Conservation (phyloP, 345 rosid genomes). For the Rhizophora apiculata region DNA sequence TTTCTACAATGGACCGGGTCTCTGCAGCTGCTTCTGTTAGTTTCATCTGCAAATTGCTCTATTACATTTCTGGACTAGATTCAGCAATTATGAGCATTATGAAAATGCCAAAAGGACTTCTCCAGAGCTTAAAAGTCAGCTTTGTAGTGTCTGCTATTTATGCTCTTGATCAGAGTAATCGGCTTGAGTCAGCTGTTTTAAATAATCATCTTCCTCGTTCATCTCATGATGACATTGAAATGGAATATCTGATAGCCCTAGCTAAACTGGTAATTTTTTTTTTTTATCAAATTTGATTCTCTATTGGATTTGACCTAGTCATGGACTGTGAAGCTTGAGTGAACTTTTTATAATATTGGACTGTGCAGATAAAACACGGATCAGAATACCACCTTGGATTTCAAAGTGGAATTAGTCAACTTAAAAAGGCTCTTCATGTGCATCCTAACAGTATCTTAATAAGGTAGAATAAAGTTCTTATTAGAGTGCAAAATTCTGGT, state of each 20-base stretch:
- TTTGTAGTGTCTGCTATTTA: constrained; percentile 65
- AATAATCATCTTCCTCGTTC: constrained; percentile 44
- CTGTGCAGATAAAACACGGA: constrained; percentile 67
- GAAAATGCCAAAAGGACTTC: constrained; percentile 69
- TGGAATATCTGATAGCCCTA: constrained; percentile 77
- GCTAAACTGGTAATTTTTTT: constrained; percentile 57
- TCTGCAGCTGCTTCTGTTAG: constrained; percentile 61
- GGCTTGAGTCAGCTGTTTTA: constrained; percentile 60
- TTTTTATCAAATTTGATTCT: constrained; percentile 7
- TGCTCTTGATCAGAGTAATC: constrained; percentile 67
- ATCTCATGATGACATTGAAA: constrained; percentile 55
- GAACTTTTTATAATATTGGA: constrained; percentile 13
- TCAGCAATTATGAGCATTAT: constrained; percentile 61
- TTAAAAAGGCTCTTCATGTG: constrained; percentile 73
- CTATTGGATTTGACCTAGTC: not conserved
- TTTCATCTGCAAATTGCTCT: constrained; percentile 77
- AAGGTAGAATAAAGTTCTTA: constrained; percentile 42
- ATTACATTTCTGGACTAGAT: constrained; percentile 70
- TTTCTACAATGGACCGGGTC: constrained; percentile 54
- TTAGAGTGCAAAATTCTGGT: constrained; percentile 5
- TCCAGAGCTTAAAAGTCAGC: constrained; percentile 65
- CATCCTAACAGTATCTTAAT: constrained; percentile 70
- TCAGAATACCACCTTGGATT: constrained; percentile 54
- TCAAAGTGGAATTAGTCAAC: constrained; percentile 66
- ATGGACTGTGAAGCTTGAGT: constrained; percentile 2